Base-by-base conservation (phyloP, 2,329 filamentous ascomycete species). In the Ramularia collo-cygni region DNA sequence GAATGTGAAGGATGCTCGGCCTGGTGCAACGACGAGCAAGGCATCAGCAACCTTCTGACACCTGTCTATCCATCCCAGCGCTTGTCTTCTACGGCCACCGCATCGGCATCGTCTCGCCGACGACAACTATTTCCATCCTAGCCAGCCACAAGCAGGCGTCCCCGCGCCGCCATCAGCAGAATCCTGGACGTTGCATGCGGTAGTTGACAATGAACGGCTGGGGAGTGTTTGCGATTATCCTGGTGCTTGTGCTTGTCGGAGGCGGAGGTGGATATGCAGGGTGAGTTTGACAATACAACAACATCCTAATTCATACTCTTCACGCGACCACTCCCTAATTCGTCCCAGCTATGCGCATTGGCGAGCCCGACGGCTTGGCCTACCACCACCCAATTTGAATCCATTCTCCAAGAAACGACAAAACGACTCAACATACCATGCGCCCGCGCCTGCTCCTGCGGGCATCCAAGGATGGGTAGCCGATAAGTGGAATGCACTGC, bases 391-490 rank as follows among this genome's bases (percentile, higher is more conserved):
- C 2, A 72, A 76, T 8, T 65, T 83, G 42, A 77, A 88, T 57
- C 85, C 85, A 37, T 90, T 89, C 72, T 64, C 68, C 48, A 53
- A 51, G 31, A 43, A 44, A 36, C 52, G 52, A 44, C 47, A 48
- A 38, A 44, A 45, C 39, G 33, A 43, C 38, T 31, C 38, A 7
- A 46, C 50, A 6, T 65, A 66, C 34, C 66, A 65, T 63, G 75
- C 60, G 65, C 77, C 54, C 52, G 74, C 62, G 59, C 80, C 52
- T 63, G 79, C 47, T 57, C 61, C 76, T 6, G 72, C 77, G 50
- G 83, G 85, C 52, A 64, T 88, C 43, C 61, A 76, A 44, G 83
- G 81, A 59, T 92, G 85, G 84, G 59, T 92, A 63, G 77, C 76
- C 56, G 76, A 82, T 59, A 78, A 79, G 51, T 58, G 84, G 47